Base-by-base conservation (phyloP, 2,329 filamentous ascomycete genomes). In the Ophiostoma ulmi region DNA sequence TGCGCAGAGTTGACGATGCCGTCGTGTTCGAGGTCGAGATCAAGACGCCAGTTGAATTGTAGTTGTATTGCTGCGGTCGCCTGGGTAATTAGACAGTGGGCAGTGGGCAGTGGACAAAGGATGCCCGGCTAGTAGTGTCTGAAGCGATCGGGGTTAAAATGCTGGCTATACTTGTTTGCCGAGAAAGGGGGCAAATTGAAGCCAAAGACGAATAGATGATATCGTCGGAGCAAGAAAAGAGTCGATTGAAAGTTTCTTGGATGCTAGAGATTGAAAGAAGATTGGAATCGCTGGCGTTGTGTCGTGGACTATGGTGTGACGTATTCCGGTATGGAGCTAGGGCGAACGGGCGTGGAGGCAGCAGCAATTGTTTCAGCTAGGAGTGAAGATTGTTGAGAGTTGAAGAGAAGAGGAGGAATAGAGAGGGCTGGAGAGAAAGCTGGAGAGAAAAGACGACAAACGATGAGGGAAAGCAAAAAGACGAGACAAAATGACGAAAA, bases 231-330 rank as follows among this genome's bases (percentile, higher is more conserved):
- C 5, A 7, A 58, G 52, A 58, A 58, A 22, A 6, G 26, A 14
- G 22, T 58, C 22, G 52, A 58, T 26, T 58, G 52, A 26, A 13
- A 26, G 44, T 20, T 48, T 48, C 44, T 39, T 39, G 44, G 17
- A 26, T 26, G 10, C 10, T n/a, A 31, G n/a, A 22, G 52, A 26
- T 26, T 58, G 52, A 26, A 58, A 58, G 52, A 58, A 35, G 26
- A 35, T 35, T 36, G 58, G 55, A 35, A 63, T 63, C 13, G 58
- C 13, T 26, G 26, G 22, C 26, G 58, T 63, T 13, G 58, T 63
- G 26, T 63, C 58, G 58, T 36, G 58, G 58, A 22, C 58, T 20
- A 35, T 63, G 58, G 58, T 63, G 58, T 63, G 58, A 63, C 58
- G 58, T 63, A 63, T 63, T 63, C 26, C 22, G 26, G 26, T 63